A percentile compares a stretch with the other conserved stretches of the same genome.
phyloP scores from a whole-genome alignment of 106 monocot species.

The Acorus gramineus region DNA sequence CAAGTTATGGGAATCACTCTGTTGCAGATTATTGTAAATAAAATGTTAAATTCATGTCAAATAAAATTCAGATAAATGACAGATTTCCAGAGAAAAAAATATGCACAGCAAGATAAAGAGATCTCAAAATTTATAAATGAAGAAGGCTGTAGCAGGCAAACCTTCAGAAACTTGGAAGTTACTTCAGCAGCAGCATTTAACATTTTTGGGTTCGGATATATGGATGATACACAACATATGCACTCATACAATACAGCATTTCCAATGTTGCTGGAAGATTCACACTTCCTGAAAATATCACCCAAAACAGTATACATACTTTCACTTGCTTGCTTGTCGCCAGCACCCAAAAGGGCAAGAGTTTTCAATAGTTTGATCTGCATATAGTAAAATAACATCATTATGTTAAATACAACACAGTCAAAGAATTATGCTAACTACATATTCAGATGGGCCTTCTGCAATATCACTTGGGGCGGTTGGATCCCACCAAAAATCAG shows the following conservation, averaged over 20 bases:
- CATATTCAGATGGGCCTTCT: no score
- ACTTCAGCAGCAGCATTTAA: constrained; percentile 75
- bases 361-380: constrained; percentile 96
- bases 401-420: background rate
- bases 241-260: constrained; percentile 93
- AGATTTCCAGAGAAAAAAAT: background rate
- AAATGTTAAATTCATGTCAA: background rate
- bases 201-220: constrained; percentile 72
- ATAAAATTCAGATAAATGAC: background rate
- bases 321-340: constrained; percentile 87
- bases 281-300: constrained; percentile 83
- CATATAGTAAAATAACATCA: constrained; percentile 8
- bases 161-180: constrained; percentile 98
- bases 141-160: constrained; percentile 15
- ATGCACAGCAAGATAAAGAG: background rate
- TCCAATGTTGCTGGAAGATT: constrained; percentile 87
- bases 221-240: constrained; percentile 95
- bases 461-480: no score
- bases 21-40: constrained; percentile 8
- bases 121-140: background rate
- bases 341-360: constrained; percentile 77
- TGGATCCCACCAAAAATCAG: no score
- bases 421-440: no score
- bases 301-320: constrained; percentile 76
- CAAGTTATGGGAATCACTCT: constrained; percentile 95